Percentiles rank a stretch among this genome's conserved stretches.
Evolutionary conservation across 1,284 basidiomycete species (phyloP).

Genomic region (Sporisorium graminicola): DNA sequence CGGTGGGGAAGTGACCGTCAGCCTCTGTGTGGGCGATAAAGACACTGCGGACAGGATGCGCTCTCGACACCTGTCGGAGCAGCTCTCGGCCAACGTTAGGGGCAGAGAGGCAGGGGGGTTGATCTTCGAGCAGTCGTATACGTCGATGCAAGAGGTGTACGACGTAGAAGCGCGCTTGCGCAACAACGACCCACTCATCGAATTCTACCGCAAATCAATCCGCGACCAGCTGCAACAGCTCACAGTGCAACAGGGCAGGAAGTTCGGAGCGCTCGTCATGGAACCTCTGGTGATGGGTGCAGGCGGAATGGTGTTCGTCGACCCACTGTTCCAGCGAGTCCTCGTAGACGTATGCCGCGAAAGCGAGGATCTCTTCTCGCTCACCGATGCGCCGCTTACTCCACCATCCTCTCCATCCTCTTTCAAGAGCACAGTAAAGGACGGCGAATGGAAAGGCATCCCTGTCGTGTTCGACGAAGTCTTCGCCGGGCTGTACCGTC

Average conservation of each 20-base stretch:
- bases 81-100: not conserved
- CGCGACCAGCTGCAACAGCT: constrained; percentile 74
- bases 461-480: constrained; percentile 97
- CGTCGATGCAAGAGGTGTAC: constrained; percentile 78
- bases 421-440: too few relatives aligned
- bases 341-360: constrained; percentile 84
- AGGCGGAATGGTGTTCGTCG: constrained; percentile 97
- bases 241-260: constrained; percentile 64
- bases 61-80: constrained; percentile 3
- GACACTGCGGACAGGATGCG: constrained; percentile 23
- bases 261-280: constrained; percentile 81
- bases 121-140: constrained; percentile 46
- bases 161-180: constrained; percentile 78
- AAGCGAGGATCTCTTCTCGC: constrained; percentile 71
- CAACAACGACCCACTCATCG: constrained; percentile 74
- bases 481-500: constrained; percentile 88
- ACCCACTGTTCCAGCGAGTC: constrained; percentile 92
- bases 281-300: constrained; percentile 96
- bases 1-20: constrained; percentile 43
- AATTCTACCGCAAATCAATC: constrained; percentile 78
- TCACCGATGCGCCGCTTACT: constrained; percentile 56
- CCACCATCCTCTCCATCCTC: not conserved
- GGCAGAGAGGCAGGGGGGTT: not conserved
- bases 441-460: constrained; percentile 77
- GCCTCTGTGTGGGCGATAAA: constrained; percentile 10